Evolutionary conservation across 768 basidiomycete genomes (phyloP), one percentile per base, ranked within the genome.

Genomic region (Kwoniella sp.): DNA sequence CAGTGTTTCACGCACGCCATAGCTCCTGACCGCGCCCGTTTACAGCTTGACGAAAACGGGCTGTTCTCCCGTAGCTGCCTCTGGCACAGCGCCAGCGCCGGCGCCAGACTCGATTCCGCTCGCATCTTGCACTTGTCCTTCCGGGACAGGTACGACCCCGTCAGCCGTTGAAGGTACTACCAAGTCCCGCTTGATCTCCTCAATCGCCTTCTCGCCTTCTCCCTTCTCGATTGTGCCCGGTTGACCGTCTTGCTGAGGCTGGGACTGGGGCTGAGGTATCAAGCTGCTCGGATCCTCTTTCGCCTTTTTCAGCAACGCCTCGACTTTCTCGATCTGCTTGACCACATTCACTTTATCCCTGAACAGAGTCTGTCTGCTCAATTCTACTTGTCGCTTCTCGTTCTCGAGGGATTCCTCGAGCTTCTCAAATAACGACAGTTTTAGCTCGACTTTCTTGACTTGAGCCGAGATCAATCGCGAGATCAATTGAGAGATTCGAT

Each of bases 361-460:
- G 59, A 91, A 87, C 47, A 98, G 82, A 41, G 87, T 85, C 82
- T 91, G 84, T 60, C 91, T 86, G 23, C 90, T 88, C 53, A 88
- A 87, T 83, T 99, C 96, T 50, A 99, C 82, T 37, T 86, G 84
- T 67, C 89, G 86, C 61, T 93, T 86, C 81, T 99, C 96, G 58
- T 92, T 89, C 78, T 98, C 96, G 57, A 99, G 83, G 9, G 93
- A 83, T 54, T 90, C 89, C 78, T 99, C 96, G 63, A 99, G 94
- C 79, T 92, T 89, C 78, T 97, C 96, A 74, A 98, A 97, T 79
- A 94, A 91, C 1, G 86, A 82, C 87, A 93, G 91, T 85, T 99
- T 98, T 59, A 95, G 84, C 76, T 97, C 94, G 38, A 98, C 87
- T 81, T 98, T 98, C 31, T 77, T 79, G 28, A 82, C 54, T 85